Base-by-base conservation (phyloP, 352 stramenopile species). In the Pythium oligandrum region DNA sequence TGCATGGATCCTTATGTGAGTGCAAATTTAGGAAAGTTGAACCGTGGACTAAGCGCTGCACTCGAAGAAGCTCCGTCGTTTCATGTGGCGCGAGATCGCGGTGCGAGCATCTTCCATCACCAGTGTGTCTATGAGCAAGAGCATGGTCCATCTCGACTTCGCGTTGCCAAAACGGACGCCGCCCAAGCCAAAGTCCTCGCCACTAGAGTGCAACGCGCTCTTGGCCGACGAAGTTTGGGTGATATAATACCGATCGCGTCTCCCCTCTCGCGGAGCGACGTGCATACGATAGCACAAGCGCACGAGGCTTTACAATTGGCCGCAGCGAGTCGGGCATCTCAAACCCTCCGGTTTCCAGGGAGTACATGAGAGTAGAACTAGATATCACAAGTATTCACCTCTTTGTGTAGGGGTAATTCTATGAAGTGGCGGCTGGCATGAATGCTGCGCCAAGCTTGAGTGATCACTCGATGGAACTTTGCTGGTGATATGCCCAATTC, bases 21-120 rank as follows among this genome's bases (percentile, higher is more conserved):
- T 10, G 50, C 8, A 47, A 55, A 42, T 51, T 44, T 49, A 17
- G 48, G 59, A n/a, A 85, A 80, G 26, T 63, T 60, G 33, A 70
- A 71, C 3, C 69, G 75, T 33, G 75, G 75, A 5, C 49, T 88
- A 4, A 59, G 64, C 40, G 63, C 48, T 39, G 78, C 67, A 36
- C 55, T 87, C 12, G 61, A 69, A 8, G 55, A 59, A 12, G 59
- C 17, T 0, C 40, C 52, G n/a, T 57, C 70, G 3, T 67, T 73
- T 50, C 73, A 77, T 48, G 50, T 75, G 17, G 42, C 47, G 2
- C 70, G 70, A 9, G 61, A 86, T 37, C 67, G 67, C 48, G 75
- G 75, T 4, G 55, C 61, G 11, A 75, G 64, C 43, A 79, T 85
- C 42, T 77, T 86, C 51, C 63, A 71, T 32, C 75, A 71, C 39